Percentiles rank a stretch among this genome's conserved stretches.
These are phyloP conservation scores for Populus hybrid DNA, from an alignment of 441 rosid species.

Conservation along the genomic window DNA sequence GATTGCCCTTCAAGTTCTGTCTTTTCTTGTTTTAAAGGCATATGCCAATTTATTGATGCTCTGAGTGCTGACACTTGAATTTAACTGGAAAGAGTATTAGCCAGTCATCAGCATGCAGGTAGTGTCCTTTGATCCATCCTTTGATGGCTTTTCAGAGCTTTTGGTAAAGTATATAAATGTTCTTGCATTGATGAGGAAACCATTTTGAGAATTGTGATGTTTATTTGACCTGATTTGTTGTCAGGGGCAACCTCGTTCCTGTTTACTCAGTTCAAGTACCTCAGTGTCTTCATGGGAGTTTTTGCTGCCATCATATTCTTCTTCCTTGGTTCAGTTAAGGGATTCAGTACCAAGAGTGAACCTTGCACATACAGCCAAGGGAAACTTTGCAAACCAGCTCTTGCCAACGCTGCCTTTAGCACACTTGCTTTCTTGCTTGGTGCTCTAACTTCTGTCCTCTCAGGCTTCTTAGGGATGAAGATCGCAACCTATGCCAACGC, in stretches of 20 bases:
- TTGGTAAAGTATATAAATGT: neutral
- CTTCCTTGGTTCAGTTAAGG: slow-evolving; percentile 85
- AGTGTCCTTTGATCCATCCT: neutral
- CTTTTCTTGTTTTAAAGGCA: too few relatives aligned
- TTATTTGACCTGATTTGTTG: neutral
- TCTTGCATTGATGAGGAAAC: neutral
- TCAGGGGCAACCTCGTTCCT: slow-evolving; percentile 88
- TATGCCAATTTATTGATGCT: too few relatives aligned
- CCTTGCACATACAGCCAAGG: slow-evolving; percentile 59
- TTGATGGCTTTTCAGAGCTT: neutral
- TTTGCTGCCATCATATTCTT: slow-evolving; percentile 67
- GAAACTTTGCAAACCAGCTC: slow-evolving; percentile 73
- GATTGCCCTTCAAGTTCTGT: neutral
- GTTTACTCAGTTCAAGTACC: slow-evolving; percentile 68
- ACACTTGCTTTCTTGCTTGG: slow-evolving; percentile 77
- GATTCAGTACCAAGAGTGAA: slow-evolving; percentile 66
- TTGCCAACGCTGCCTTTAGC: slow-evolving; percentile 77
- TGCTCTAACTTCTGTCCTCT: slow-evolving; percentile 68
- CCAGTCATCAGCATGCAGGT: neutral
- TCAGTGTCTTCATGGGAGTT: slow-evolving; percentile 65
- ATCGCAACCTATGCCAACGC: slow-evolving; percentile 92
- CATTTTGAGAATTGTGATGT: neutral
- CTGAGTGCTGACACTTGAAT: neutral
- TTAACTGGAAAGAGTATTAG: neutral
- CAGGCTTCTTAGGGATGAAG: slow-evolving; percentile 89